Evolutionary conservation across 164 flowering plant species (phyloP).

Genomic region (Magnolia kwangsiensis): DNA sequence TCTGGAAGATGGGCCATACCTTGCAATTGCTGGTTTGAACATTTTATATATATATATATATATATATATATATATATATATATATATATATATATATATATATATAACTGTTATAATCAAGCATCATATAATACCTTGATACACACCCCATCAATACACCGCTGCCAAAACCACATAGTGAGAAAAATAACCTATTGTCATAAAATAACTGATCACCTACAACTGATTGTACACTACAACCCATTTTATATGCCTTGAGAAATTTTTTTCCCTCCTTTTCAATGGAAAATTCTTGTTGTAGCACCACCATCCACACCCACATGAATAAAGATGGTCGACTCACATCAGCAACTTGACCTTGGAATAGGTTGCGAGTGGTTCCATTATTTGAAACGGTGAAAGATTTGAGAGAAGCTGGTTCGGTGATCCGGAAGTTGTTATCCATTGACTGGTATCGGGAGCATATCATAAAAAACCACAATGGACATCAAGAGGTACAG

Average conservation of each 20-base stretch:
- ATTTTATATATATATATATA: too few relatives aligned
- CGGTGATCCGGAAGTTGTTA: constrained; percentile 77
- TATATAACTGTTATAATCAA: background rate
- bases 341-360: background rate
- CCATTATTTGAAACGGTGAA: constrained; percentile 95
- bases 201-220: too few relatives aligned
- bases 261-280: background rate
- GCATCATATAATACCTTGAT: background rate
- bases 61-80: too few relatives aligned
- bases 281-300: background rate
- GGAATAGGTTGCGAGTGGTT: constrained; percentile 63
- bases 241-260: background rate
- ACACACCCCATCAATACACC: background rate
- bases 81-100: too few relatives aligned
- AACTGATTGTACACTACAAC: too few relatives aligned
- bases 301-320: background rate
- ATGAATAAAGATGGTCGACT: background rate
- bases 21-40: background rate
- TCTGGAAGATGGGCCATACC: background rate
- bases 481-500: constrained; percentile 89
- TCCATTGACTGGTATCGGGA: constrained; percentile 91
- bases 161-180: too few relatives aligned
- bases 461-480: constrained; percentile 72
- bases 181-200: too few relatives aligned
- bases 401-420: constrained; percentile 88